These are phyloP conservation scores for Antrodiella citrinella DNA, from an alignment of 768 basidiomycete genomes.

Conservation along the genomic window DNA sequence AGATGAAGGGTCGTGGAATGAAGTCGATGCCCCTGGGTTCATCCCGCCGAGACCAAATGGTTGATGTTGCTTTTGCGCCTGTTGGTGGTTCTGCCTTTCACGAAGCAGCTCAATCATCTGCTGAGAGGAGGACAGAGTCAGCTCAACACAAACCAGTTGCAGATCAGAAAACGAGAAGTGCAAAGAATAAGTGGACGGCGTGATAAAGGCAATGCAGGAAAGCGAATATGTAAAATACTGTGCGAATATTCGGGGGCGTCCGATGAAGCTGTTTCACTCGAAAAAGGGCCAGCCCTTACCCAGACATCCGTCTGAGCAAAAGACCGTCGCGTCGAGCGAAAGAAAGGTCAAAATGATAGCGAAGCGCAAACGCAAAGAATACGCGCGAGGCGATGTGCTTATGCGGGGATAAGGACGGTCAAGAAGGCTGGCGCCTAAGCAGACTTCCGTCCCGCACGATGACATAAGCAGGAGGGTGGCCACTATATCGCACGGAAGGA, in stretches of 20 bases:
- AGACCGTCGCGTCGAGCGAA: too few species aligned
- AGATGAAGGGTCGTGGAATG: conserved; percentile 2
- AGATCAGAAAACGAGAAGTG: background rate
- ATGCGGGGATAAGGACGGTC: too few species aligned
- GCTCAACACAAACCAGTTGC: background rate
- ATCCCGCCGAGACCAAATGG: conserved; percentile 5
- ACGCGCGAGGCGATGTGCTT: too few species aligned
- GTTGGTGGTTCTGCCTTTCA: conserved; percentile 1
- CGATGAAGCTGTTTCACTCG: too few species aligned
- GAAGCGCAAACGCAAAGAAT: too few species aligned
- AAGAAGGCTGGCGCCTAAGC: background rate
- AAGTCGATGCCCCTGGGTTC: background rate
- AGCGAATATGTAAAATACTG: too few species aligned
- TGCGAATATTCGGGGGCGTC: too few species aligned
- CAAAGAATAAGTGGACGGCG: too few species aligned
- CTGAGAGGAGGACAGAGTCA: background rate
- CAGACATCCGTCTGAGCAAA: too few species aligned
- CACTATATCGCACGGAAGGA: background rate
- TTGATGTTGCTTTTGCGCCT: conserved; percentile 8
- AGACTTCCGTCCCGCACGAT: background rate
- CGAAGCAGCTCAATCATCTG: conserved; percentile 1
- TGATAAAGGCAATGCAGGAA: too few species aligned
- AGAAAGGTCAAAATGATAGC: too few species aligned
- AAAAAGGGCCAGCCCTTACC: too few species aligned
- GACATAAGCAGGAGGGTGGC: background rate